phyloP scores from a whole-genome alignment of 2,329 filamentous ascomycete species.

The Dothideomycetes sp. region DNA sequence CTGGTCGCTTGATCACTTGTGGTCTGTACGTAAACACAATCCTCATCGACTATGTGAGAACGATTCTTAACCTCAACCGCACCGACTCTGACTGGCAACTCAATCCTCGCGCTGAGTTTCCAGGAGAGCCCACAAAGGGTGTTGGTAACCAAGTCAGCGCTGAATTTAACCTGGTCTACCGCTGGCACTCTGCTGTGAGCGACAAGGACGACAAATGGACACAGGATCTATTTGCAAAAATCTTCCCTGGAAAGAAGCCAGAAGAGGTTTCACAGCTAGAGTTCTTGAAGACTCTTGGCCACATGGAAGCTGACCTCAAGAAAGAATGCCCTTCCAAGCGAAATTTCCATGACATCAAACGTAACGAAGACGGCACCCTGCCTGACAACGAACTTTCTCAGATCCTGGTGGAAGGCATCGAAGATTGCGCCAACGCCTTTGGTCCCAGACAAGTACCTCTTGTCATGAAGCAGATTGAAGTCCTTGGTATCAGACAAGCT shows the following conservation, averaged over 20 bases:
- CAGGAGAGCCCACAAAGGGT: slow-evolving; percentile 30
- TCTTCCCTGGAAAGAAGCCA: slow-evolving; percentile 20
- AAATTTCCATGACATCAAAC: slow-evolving; percentile 25
- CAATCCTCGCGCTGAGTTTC: slow-evolving; percentile 33
- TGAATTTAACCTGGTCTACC: slow-evolving; percentile 47
- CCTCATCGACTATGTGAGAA: slow-evolving; percentile 45
- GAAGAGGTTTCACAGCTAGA: slow-evolving; percentile 19
- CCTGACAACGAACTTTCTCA: slow-evolving; percentile 49
- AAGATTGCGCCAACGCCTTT: slow-evolving; percentile 52
- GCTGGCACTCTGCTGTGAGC: slow-evolving; percentile 41
- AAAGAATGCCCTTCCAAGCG: slow-evolving; percentile 24
- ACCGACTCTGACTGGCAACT: slow-evolving; percentile 37
- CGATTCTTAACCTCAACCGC: slow-evolving; percentile 40
- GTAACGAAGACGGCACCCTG: slow-evolving; percentile 41
- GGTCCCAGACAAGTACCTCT: slow-evolving; percentile 51
- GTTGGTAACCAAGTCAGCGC: slow-evolving; percentile 43
- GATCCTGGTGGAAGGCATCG: slow-evolving; percentile 49
- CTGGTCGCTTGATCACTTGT: slow-evolving; percentile 42
- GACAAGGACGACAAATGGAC: slow-evolving; percentile 39
- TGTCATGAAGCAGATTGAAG: slow-evolving; percentile 51
- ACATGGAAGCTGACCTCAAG: slow-evolving; percentile 23
- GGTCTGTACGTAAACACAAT: slow-evolving; percentile 47
- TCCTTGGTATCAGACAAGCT: slow-evolving; percentile 53
- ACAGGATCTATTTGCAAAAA: slow-evolving; percentile 28
- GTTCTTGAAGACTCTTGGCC: slow-evolving; percentile 23